These are phyloP conservation scores for Phialemoniopsis sp. DNA, from an alignment of 2,329 filamentous ascomycete species.

Conservation along the genomic window DNA sequence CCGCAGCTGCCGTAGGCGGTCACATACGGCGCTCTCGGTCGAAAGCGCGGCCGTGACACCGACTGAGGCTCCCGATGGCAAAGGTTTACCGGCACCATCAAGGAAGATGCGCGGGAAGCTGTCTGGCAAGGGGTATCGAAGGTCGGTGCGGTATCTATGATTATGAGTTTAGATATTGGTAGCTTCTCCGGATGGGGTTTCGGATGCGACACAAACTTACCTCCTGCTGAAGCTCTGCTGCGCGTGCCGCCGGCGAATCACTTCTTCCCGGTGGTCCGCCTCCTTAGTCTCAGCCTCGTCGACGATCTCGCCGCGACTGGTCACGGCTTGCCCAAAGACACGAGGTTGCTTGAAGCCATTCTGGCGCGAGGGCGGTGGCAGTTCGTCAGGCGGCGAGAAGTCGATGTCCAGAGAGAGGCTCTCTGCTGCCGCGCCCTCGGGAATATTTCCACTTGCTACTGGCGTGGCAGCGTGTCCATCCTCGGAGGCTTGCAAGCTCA, in stretches of 20 bases:
- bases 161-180: not conserved
- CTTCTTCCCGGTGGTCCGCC: constrained; percentile 10
- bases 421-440: constrained; percentile 6
- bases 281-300: constrained; percentile 14
- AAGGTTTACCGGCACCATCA: constrained; percentile 24
- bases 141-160: constrained; percentile 47
- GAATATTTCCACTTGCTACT: not conserved
- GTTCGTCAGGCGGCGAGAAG: constrained; percentile 32
- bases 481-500: constrained; percentile 42
- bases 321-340: constrained; percentile 37
- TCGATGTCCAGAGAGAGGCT: constrained; percentile 30
- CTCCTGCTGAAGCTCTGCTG: constrained; percentile 20
- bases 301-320: constrained; percentile 22
- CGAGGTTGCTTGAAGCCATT: constrained; percentile 23
- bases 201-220: constrained; percentile 2
- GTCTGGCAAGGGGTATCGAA: constrained; percentile 74
- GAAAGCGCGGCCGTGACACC: constrained; percentile 59
- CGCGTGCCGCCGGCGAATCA: constrained; percentile 15
- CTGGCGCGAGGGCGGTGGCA: constrained; percentile 15
- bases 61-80: constrained; percentile 28
- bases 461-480: not conserved
- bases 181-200: not conserved
- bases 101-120: constrained; percentile 78
- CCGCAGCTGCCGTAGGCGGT: constrained; percentile 63
- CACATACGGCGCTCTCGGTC: constrained; percentile 70